Conservation (phyloP, 2,329 filamentous ascomycete genomes). For the Verticillium albo-atrum region DNA sequence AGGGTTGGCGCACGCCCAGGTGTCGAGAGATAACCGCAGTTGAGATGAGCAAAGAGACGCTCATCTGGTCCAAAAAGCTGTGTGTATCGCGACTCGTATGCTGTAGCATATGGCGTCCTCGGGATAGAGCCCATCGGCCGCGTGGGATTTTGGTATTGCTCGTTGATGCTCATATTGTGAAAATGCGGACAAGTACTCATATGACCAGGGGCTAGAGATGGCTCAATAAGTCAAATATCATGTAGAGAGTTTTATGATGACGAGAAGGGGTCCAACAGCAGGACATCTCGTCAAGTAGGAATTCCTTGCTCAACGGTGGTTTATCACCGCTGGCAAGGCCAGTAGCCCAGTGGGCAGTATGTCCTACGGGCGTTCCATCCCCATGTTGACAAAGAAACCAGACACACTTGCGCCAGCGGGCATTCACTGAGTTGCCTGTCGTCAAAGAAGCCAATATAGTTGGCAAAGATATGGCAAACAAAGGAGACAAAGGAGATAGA, state of each 20-base stretch:
- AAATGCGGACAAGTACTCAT: too few relatives aligned
- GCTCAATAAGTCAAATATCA: not conserved
- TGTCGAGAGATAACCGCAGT: constrained; percentile 55
- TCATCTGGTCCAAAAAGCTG: constrained; percentile 14
- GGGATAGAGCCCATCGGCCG: not conserved
- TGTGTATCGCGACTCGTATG: constrained; percentile 9
- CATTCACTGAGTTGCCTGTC: not conserved
- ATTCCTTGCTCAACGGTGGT: not conserved
- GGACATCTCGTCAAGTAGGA: not conserved
- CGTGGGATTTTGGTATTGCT: not conserved
- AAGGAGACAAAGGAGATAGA: too few relatives aligned
- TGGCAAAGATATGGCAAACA: too few relatives aligned
- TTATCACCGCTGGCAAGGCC: not conserved
- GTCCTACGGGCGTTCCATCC: not conserved
- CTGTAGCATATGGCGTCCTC: constrained; percentile 7
- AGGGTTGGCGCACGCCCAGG: constrained; percentile 46
- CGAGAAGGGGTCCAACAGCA: not conserved
- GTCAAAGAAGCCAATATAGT: not conserved
- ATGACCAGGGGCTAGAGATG: not conserved
- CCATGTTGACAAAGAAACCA: not conserved
- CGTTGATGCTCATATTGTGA: not conserved
- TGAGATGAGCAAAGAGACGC: constrained; percentile 36
- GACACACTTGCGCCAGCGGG: not conserved
- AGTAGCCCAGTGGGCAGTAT: not conserved
- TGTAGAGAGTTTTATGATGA: not conserved